phyloP scores from a whole-genome alignment of 495 filamentous ascomycete species.

The Aspergillus sclerotioniger region DNA sequence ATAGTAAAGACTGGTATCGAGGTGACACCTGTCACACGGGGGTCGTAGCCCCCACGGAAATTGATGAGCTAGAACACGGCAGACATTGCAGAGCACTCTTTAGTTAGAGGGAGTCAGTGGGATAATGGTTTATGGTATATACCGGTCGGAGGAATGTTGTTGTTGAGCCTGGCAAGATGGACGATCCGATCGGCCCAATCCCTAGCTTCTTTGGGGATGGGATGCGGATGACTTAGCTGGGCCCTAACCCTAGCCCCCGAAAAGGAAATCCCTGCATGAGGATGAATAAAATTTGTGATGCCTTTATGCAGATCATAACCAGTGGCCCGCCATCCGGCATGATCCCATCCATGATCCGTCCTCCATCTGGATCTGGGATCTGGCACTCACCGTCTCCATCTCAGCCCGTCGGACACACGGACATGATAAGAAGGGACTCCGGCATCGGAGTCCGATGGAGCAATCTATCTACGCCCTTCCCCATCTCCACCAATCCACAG shows the following conservation, averaged over 20 bases:
- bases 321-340: too few species aligned
- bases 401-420: not conserved
- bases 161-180: not conserved
- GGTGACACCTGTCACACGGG: constrained; percentile 1
- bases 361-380: not conserved
- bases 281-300: not conserved
- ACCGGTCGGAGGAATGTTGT: not conserved
- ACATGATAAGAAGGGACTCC: not conserved
- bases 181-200: not conserved
- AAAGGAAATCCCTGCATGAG: not conserved
- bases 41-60: not conserved
- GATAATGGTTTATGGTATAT: not conserved
- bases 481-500: not conserved
- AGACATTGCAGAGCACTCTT: not conserved
- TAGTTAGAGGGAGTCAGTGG: not conserved
- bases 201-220: not conserved
- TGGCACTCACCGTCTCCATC: not conserved
- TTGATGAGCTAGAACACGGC: not conserved
- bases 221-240: not conserved
- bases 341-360: too few species aligned
- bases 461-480: not conserved
- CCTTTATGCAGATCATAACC: not conserved
- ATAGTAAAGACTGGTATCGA: not conserved
- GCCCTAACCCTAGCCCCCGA: not conserved
- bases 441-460: not conserved